Evolutionary conservation across 371 early-diverging fungal genomes (phyloP), one percentile per base, ranked within the genome.

Genomic region (Syncephalis plumigaleata): DNA sequence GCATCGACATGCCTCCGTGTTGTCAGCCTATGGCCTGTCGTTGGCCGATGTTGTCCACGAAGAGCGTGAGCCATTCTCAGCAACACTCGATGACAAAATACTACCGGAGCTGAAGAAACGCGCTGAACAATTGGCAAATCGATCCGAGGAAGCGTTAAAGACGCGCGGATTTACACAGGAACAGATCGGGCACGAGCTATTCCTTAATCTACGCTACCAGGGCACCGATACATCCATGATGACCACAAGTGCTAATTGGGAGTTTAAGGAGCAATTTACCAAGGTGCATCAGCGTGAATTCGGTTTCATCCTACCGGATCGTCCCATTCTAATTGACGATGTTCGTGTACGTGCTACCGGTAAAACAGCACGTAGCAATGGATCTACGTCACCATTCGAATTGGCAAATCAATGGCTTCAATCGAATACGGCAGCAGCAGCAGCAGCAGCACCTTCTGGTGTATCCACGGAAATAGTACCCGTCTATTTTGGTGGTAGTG

Each of bases 151-250:
- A 18, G 67, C 66, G 36, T 66, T 87, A 15, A 22, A 18, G 2
- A 13, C 44, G 3, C 60, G 65, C 61, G 90, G 88, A 1, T 91
- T 88, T 55, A 47, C 52, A 0, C 59, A 61, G 2, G 47, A 51
- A 0, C 63, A 70, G 9, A 79, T 89, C 23, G 50, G 54, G 0
- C 53, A 59, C 11, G 75, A 87, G 49, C 60, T 78, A 13, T 92
- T 80, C 57, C 65, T 92, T 26, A 92, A 93, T 59, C 55, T 96
- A 49, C 81, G 94, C 17, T 96, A 90, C 59, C 75, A 89, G 17
- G 93, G 94, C 11, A 93, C 97, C 0, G 92, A 93, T 57, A 84
- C 84, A n/a, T 76, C 89, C 0, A 55, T 96, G 38, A 94, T 94
- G 94, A 89, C 87, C 0, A 76, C 83, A 0, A 42, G 52, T n/a